Evolutionary conservation across 805 yeast genomes (phyloP).

Genomic region (Clavispora asparagi): DNA sequence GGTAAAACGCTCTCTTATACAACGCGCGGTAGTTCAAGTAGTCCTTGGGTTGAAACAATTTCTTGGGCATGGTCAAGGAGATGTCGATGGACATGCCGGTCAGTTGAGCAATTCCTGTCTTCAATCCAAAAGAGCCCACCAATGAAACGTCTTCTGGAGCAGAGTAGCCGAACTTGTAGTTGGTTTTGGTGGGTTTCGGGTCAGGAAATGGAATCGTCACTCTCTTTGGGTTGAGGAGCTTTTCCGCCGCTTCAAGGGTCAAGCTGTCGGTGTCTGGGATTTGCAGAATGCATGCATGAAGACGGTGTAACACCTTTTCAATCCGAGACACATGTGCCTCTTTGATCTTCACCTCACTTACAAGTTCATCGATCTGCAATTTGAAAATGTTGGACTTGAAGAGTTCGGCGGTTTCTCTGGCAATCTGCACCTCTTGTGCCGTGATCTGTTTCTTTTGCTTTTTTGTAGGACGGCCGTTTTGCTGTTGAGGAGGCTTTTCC

Average conservation of each 20-base stretch:
- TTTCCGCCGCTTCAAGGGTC: conserved; percentile 55
- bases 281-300: conserved; percentile 62
- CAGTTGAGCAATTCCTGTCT: conserved; percentile 67
- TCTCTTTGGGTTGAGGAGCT: conserved; percentile 44
- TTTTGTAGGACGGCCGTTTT: conserved; percentile 22
- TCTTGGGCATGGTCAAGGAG: conserved; percentile 73
- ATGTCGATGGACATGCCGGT: conserved; percentile 69
- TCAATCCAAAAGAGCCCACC: conserved; percentile 86
- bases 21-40: conserved; percentile 84
- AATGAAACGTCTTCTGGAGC: conserved; percentile 73
- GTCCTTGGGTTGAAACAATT: conserved; percentile 78
- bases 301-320: conserved; percentile 70
- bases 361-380: conserved; percentile 85
- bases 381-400: conserved; percentile 95
- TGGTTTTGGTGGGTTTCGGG: conserved; percentile 73
- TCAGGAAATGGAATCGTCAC: conserved; percentile 82
- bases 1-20: conserved; percentile 83
- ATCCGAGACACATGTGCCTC: conserved; percentile 60
- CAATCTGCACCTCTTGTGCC: conserved; percentile 83
- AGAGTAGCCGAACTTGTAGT: conserved; percentile 64
- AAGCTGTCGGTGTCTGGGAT: conserved; percentile 50
- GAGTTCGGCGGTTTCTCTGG: conserved; percentile 89
- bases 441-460: conserved; percentile 40
- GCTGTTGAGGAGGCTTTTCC: conserved; percentile 1
- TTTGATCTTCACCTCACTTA: conserved; percentile 73